These are phyloP conservation scores for Hymenochaete sp. DNA, from an alignment of 1,284 basidiomycete species.

Conservation along the genomic window DNA sequence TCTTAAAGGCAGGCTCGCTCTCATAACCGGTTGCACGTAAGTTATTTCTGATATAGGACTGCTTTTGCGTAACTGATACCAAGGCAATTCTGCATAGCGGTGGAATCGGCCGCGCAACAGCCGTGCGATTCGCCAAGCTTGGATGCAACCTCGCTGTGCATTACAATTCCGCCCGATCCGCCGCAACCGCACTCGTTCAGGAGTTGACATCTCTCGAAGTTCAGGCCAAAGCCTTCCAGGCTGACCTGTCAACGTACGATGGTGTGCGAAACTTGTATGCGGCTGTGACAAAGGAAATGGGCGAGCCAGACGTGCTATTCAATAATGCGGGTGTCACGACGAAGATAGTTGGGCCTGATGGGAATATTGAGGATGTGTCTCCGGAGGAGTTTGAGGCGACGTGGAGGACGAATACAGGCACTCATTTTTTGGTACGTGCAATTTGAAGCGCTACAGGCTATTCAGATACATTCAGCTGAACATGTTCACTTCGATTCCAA, in stretches of 20 bases:
- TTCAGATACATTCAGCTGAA: no score
- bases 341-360: slow-evolving; percentile 36
- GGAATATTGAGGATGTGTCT: slow-evolving; percentile 37
- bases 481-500: no score
- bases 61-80: slow-evolving; percentile 21
- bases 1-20: slow-evolving; percentile 28
- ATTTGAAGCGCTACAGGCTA: no score
- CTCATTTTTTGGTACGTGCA: slow-evolving; percentile 33
- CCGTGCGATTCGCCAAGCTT: slow-evolving; percentile 34
- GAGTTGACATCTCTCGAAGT: slow-evolving; percentile 30
- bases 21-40: slow-evolving; percentile 33
- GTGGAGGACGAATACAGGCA: slow-evolving; percentile 42
- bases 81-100: slow-evolving; percentile 33
- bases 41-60: slow-evolving; percentile 14
- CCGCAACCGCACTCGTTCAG: slow-evolving; percentile 31
- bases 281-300: slow-evolving; percentile 35
- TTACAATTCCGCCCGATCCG: slow-evolving; percentile 32
- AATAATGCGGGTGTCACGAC: slow-evolving; percentile 41
- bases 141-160: slow-evolving; percentile 47
- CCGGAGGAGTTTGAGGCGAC: slow-evolving; percentile 39
- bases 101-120: slow-evolving; percentile 44
- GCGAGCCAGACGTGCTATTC: slow-evolving; percentile 43
- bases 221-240: slow-evolving; percentile 36
- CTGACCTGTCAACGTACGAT: slow-evolving; percentile 39
- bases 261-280: slow-evolving; percentile 35